Evolutionary conservation across 805 yeast genomes (phyloP).

Genomic region (Teunomyces gatunensis): DNA sequence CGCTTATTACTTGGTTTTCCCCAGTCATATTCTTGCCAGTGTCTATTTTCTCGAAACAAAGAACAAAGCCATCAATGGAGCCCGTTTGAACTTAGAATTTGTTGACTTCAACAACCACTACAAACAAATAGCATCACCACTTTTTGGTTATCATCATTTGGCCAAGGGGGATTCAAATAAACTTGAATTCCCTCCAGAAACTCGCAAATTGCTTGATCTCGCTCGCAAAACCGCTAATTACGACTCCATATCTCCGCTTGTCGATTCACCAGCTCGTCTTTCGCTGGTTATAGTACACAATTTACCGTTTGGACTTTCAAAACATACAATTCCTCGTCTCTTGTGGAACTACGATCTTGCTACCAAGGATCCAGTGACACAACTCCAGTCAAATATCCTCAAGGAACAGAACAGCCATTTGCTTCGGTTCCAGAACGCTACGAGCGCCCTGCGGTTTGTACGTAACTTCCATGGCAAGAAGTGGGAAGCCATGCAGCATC

Average conservation of each 20-base stretch:
- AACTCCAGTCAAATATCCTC: slow-evolving; percentile 24
- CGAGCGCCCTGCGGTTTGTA: slow-evolving; percentile 51
- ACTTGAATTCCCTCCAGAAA: neutral
- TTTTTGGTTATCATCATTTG: slow-evolving; percentile 11
- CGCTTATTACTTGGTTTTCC: slow-evolving; percentile 54
- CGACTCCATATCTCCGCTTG: neutral
- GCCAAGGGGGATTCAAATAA: neutral
- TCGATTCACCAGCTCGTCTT: slow-evolving; percentile 14
- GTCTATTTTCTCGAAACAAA: slow-evolving; percentile 50
- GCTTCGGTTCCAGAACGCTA: slow-evolving; percentile 42
- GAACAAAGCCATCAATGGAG: slow-evolving; percentile 51
- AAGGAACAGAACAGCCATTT: slow-evolving; percentile 27
- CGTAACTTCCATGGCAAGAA: slow-evolving; percentile 51
- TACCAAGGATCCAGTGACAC: slow-evolving; percentile 14
- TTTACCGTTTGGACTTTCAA: slow-evolving; percentile 44
- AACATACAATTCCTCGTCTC: slow-evolving; percentile 32
- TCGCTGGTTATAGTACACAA: slow-evolving; percentile 41
- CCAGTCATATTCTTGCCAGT: slow-evolving; percentile 46
- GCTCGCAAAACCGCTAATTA: slow-evolving; percentile 1
- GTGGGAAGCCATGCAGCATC: slow-evolving; percentile 29
- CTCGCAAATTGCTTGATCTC: neutral
- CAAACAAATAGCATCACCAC: slow-evolving; percentile 30
- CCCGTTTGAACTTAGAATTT: slow-evolving; percentile 45
- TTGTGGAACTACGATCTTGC: slow-evolving; percentile 53
- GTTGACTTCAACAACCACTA: slow-evolving; percentile 28